Evolutionary conservation across 768 basidiomycete genomes (phyloP).

Genomic region (Mycena galopus): DNA sequence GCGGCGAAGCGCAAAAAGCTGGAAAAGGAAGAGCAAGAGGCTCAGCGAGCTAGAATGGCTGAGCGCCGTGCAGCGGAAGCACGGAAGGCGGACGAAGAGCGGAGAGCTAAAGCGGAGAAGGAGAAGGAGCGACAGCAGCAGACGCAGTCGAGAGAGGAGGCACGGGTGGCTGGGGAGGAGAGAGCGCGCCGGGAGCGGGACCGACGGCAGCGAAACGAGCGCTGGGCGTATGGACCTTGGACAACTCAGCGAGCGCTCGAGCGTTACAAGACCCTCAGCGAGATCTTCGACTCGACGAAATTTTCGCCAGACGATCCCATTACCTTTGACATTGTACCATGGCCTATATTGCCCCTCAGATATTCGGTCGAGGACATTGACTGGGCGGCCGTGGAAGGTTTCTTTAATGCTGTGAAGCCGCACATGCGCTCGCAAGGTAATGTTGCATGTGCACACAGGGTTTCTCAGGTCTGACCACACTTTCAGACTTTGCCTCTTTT

Average conservation of each 20-base stretch:
- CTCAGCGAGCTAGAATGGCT: conserved; percentile 51
- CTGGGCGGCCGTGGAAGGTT: conserved; percentile 78
- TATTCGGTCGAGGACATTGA: conserved; percentile 76
- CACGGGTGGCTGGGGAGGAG: conserved; percentile 49
- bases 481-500: conserved; percentile 68
- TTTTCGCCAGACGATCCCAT: conserved; percentile 67
- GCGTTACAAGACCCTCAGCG: conserved; percentile 70
- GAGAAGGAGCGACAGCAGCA: conserved; percentile 39
- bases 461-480: background rate
- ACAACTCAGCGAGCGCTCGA: conserved; percentile 76
- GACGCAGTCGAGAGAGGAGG: conserved; percentile 43
- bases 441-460: background rate
- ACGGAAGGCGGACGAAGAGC: conserved; percentile 43
- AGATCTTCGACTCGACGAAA: conserved; percentile 72
- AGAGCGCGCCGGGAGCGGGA: conserved; percentile 54
- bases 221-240: conserved; percentile 76
- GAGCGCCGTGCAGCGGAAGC: conserved; percentile 48
- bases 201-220: conserved; percentile 60
- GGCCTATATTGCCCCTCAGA: conserved; percentile 74
- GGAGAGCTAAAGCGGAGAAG: conserved; percentile 39
- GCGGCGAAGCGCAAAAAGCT: conserved; percentile 59
- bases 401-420: conserved; percentile 68
- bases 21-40: conserved; percentile 60
- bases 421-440: conserved; percentile 63
- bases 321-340: conserved; percentile 75